These are phyloP conservation scores for Sedum album DNA, from an alignment of 164 flowering plant genomes.

Conservation along the genomic window DNA sequence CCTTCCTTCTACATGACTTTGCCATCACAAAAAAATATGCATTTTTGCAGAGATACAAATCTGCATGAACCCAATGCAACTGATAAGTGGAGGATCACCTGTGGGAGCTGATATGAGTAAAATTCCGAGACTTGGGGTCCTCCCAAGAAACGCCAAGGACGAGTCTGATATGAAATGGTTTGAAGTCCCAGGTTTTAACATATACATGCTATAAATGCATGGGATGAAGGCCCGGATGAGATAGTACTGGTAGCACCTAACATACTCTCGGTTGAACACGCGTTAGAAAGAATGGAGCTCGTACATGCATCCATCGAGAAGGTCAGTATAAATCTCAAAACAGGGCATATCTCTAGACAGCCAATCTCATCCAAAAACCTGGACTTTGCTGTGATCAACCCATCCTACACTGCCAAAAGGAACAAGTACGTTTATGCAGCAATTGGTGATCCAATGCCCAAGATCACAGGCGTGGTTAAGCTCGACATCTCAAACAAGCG, in stretches of 20 bases:
- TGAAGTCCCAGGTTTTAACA: slow-evolving; percentile 64
- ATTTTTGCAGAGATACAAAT: slow-evolving; percentile 58
- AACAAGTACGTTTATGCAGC: slow-evolving; percentile 53
- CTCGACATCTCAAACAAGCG: slow-evolving; percentile 34
- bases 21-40: slow-evolving; percentile 61
- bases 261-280: slow-evolving; percentile 45
- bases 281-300: slow-evolving; percentile 51
- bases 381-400: slow-evolving; percentile 64
- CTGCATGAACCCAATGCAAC: slow-evolving; percentile 42
- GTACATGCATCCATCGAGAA: slow-evolving; percentile 53
- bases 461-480: slow-evolving; percentile 62
- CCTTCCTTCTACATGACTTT: slow-evolving; percentile 76
- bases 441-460: slow-evolving; percentile 56
- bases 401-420: slow-evolving; percentile 35
- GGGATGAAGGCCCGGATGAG: slow-evolving; percentile 61
- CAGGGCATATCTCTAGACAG: slow-evolving; percentile 36
- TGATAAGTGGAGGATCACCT: slow-evolving; percentile 38
- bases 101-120: slow-evolving; percentile 37
- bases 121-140: slow-evolving; percentile 53
- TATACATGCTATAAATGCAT: slow-evolving; percentile 66
- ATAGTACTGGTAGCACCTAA: slow-evolving; percentile 60
- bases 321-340: slow-evolving; percentile 41
- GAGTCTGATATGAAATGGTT: slow-evolving; percentile 68
- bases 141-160: slow-evolving; percentile 56
- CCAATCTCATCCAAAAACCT: slow-evolving; percentile 50